These are phyloP conservation scores for Puccinia hordei DNA, from an alignment of 1,284 basidiomycete species.

Conservation along the genomic window DNA sequence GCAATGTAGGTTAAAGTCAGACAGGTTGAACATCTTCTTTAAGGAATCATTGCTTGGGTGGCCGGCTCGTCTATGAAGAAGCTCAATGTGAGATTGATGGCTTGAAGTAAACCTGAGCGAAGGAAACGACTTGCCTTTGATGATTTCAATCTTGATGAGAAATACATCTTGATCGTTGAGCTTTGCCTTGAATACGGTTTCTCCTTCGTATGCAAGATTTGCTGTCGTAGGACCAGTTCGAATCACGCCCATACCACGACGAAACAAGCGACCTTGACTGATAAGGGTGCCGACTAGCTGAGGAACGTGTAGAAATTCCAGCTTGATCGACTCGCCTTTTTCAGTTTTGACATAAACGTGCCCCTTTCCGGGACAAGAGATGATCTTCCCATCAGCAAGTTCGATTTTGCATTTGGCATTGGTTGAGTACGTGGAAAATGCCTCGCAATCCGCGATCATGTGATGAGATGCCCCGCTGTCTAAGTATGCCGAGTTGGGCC, in stretches of 20 bases:
- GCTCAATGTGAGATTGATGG: too few relatives aligned
- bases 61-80: neutral
- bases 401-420: neutral
- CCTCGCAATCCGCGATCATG: too few relatives aligned
- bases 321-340: neutral
- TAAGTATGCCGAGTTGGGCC: neutral
- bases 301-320: too few relatives aligned
- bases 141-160: neutral
- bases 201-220: neutral
- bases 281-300: too few relatives aligned
- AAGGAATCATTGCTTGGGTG: neutral
- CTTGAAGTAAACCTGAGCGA: neutral
- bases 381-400: neutral
- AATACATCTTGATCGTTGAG: neutral
- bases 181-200: neutral
- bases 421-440: neutral
- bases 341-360: neutral
- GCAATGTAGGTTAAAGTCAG: neutral
- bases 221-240: neutral
- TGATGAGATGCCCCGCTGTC: constrained; percentile 30
- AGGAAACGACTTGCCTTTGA: neutral
- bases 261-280: too few relatives aligned
- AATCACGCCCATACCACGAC: too few relatives aligned
- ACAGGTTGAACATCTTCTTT: neutral
- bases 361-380: neutral